A percentile compares a stretch with the other conserved stretches of the same genome.
Evolutionary conservation across 2,329 filamentous ascomycete genomes (phyloP).

Genomic region (Claviceps capensis): DNA sequence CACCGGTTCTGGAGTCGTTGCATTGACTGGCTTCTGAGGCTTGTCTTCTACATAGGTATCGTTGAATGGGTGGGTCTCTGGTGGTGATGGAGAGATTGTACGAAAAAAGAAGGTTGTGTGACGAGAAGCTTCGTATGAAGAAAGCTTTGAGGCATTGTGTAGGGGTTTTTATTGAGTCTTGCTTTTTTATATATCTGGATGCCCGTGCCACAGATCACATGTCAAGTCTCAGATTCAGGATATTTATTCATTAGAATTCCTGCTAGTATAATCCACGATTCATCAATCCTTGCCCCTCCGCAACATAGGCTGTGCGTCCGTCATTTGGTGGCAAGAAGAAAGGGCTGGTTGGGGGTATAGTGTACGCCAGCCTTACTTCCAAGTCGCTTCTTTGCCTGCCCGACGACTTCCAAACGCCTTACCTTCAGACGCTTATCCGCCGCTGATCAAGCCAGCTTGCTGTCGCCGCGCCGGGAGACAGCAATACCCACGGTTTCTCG

Average conservation of each 20-base stretch:
- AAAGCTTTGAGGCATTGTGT: too few species aligned
- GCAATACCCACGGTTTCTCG: constrained; percentile 1
- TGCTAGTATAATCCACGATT: constrained; percentile 19
- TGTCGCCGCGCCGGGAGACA: constrained; percentile 3
- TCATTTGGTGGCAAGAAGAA: constrained; percentile 7
- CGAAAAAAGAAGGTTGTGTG: too few species aligned
- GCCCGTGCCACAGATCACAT: too few species aligned
- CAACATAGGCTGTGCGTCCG: constrained; percentile 18
- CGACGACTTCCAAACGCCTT: constrained; percentile 26
- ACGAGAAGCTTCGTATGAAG: too few species aligned
- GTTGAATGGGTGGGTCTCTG: too few species aligned
- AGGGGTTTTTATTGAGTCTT: too few species aligned
- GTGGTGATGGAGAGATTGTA: too few species aligned
- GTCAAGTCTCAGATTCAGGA: not conserved
- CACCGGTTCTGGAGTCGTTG: too few species aligned
- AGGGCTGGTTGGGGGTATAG: constrained; percentile 26
- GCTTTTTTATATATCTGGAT: not conserved
- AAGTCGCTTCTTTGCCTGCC: constrained; percentile 22
- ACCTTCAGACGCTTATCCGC: constrained; percentile 7
- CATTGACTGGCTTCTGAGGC: too few species aligned
- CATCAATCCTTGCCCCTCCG: constrained; percentile 22
- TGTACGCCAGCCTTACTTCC: constrained; percentile 15
- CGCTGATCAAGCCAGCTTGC: constrained; percentile 1
- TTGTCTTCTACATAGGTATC: too few species aligned
- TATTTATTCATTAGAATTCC: constrained; percentile 20